These are phyloP conservation scores for Calonectria pseudoreteaudii DNA, from an alignment of 2,329 filamentous ascomycete genomes.

Conservation along the genomic window DNA sequence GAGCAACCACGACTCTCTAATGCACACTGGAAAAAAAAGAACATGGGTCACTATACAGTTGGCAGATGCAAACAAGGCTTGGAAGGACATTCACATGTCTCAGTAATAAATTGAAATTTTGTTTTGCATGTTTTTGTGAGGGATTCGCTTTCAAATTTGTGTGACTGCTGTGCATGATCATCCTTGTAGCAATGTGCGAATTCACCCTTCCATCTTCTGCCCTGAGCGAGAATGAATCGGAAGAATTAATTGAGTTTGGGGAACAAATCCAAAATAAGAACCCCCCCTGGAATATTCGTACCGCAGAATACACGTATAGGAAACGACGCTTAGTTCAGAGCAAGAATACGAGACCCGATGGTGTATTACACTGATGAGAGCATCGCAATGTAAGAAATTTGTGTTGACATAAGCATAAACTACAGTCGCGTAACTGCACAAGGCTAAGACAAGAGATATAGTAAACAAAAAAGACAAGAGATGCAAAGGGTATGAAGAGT, in stretches of 20 bases:
- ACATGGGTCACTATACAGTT: neutral
- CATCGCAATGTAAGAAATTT: neutral
- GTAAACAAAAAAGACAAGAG: conserved; percentile 1
- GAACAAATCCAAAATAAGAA: neutral
- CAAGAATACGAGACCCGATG: neutral
- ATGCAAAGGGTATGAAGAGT: conserved; percentile 24
- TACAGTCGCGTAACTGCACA: conserved; percentile 4
- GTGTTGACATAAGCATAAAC: conserved; percentile 1
- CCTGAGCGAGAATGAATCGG: neutral
- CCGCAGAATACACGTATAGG: neutral
- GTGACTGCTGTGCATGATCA: neutral
- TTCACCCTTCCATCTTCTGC: neutral
- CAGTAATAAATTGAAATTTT: neutral
- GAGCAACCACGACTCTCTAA: neutral
- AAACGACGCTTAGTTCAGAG: neutral
- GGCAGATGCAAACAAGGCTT: neutral
- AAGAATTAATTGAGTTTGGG: neutral
- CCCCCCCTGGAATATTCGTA: neutral
- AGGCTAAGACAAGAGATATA: neutral
- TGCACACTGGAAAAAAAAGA: neutral
- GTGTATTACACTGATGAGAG: neutral
- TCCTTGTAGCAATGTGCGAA: neutral
- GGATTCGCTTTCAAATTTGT: neutral
- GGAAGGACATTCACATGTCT: neutral
- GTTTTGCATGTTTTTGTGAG: neutral